Conservation (phyloP, 1,284 basidiomycete species). For the Ustilago bromivora region DNA sequence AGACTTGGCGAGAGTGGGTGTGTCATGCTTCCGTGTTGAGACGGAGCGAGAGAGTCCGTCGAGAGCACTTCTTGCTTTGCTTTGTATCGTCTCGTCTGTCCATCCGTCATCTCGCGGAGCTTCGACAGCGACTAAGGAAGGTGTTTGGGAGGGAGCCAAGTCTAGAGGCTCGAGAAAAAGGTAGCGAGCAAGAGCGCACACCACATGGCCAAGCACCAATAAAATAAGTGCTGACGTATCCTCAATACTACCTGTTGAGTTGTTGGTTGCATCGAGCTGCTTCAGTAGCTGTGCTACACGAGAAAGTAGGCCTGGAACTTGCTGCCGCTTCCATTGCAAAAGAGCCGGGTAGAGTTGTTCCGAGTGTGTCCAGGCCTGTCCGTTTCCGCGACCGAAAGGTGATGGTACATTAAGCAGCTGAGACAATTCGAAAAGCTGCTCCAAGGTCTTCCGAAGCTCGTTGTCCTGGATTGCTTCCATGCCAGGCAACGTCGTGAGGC, state of each 20-base stretch:
- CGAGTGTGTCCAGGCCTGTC: constrained; percentile 34
- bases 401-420: constrained; percentile 18
- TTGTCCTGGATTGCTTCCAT: background rate
- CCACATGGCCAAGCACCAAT: constrained; percentile 25
- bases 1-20: constrained; percentile 10
- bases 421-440: constrained; percentile 1
- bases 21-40: background rate
- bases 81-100: background rate
- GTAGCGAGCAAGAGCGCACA: constrained; percentile 25
- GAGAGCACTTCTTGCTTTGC: background rate
- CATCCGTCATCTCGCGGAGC: constrained; percentile 20
- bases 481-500: constrained; percentile 4
- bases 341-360: constrained; percentile 25
- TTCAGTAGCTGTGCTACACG: background rate
- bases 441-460: background rate
- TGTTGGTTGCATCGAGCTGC: background rate
- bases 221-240: background rate
- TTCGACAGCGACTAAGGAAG: background rate
- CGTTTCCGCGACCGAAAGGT: constrained; percentile 27
- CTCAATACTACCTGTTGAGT: background rate
- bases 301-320: constrained; percentile 18
- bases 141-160: background rate
- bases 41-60: background rate
- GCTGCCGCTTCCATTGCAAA: constrained; percentile 32
- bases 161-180: background rate